Evolutionary conservation across 768 basidiomycete species (phyloP), one percentile per base, ranked within the genome.

Genomic region (Auricularia sp.): DNA sequence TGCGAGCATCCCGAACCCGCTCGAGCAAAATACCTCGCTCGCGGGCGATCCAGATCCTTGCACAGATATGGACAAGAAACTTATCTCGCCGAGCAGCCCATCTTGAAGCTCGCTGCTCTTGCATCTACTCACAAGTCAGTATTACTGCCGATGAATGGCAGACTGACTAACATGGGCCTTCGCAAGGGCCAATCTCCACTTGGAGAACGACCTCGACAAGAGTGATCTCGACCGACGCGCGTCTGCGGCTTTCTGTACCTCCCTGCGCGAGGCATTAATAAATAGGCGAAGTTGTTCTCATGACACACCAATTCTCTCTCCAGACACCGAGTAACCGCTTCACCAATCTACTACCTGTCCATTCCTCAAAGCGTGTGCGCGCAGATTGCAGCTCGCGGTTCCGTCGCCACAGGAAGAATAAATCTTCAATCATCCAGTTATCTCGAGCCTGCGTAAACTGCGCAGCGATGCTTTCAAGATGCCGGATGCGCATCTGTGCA

Each of bases 11-110:
- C 63, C 77, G 80, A 42, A 85, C 82, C 58, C 81, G 79, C 65
- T 82, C 82, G 11, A 90, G 77, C 35, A 85, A 77, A 62, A 74
- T 77, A 36, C 85, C 86, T 8, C 85, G 82, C 69, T 87, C 87
- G 45, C 81, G 82, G 24, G 88, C 85, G 68, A 82, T 86, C 88
- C 88, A 88, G 3, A 89, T 81, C 59, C 84, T 78, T 80, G 74
- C 58, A 87, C 76, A 35, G 85, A 87, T 56, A 81, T 80, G 14
- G 36, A 89, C 65, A 24, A 88, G 77, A 14, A 85, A 76, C 63
- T 77, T 78, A 64, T 89, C 83, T 70, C 84, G 85, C 54, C 85
- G 78, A 58, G 77, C 76, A 8, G 56, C 14, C 34, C 24, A 29
- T 34, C 56, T 21, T 7, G 24, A 6, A 6, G 56, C 56, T 10